Evolutionary conservation across 164 flowering plant genomes (phyloP).

Genomic region (Akebia trifoliata): DNA sequence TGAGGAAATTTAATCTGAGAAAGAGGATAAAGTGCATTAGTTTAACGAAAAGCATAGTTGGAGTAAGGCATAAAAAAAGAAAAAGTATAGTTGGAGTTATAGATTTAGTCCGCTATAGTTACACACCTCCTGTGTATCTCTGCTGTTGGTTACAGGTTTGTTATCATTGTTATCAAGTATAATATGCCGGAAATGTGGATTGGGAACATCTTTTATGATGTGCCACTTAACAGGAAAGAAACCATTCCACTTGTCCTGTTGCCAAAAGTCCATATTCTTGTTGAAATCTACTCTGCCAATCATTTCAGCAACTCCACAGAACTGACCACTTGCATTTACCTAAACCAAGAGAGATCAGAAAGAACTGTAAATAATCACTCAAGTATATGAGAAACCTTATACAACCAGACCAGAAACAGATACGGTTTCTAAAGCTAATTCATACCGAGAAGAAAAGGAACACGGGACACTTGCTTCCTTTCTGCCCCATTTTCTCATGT

Average conservation of each 20-base stretch:
- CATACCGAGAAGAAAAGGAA: slow-evolving; percentile 81
- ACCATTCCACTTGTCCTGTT: slow-evolving; percentile 86
- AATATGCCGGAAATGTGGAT: slow-evolving; percentile 61
- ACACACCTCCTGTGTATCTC: slow-evolving; percentile 76
- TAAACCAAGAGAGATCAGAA: slow-evolving; percentile 17
- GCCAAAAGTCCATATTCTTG: slow-evolving; percentile 79
- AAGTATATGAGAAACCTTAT: not conserved
- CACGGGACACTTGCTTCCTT: slow-evolving; percentile 47
- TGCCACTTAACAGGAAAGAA: slow-evolving; percentile 84
- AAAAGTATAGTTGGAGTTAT: not conserved
- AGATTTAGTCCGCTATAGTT: not conserved
- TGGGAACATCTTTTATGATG: slow-evolving; percentile 71
- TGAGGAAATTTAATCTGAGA: slow-evolving; percentile 28
- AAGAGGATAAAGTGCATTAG: slow-evolving; percentile 1
- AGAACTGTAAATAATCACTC: not conserved
- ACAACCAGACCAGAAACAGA: not conserved
- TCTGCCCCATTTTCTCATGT: slow-evolving; percentile 31
- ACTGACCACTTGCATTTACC: slow-evolving; percentile 92
- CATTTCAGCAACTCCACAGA: slow-evolving; percentile 90
- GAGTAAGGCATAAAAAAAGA: not conserved
- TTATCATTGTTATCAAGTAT: slow-evolving; percentile 66
- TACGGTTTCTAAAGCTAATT: not conserved
- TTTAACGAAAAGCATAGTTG: not conserved
- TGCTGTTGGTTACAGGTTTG: slow-evolving; percentile 74
- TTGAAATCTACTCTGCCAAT: slow-evolving; percentile 61